Evolutionary conservation across 73 alveolate genomes (phyloP), one percentile per base, ranked within the genome.

Genomic region (Paramecium sexaurelia): DNA sequence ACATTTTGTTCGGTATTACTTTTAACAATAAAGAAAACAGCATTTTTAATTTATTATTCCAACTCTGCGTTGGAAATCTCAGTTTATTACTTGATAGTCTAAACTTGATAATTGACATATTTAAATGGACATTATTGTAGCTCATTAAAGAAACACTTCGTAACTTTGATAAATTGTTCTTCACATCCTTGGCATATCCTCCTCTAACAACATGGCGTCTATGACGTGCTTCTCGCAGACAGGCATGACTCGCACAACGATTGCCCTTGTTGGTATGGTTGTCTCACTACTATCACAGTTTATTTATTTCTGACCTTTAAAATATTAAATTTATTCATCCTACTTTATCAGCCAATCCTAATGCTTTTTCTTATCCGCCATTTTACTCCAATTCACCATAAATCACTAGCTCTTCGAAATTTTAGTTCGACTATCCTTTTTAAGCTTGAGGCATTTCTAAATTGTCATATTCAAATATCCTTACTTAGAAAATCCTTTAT

Each of bases 11-110:
- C 90, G 75, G 43, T 78, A 32, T 78, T 78, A 33, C 90, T 78
- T 33, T 78, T 78, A 37, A 78, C 90, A 43, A 78, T 78, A 39
- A 39, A 78, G 51, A 78, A 78, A 26, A 78, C 90, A 39, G 90
- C 90, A 78, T 43, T 78, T 33, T 78, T 78, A 40, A 78, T 78
- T 24, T 32, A 27, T 41, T 19, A 19, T 40, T 78, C 90, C 35
- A 78, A 45, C 36, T 78, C 90, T 24, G 68, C 8, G 41, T 39
- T 39, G 19, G 75, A 26, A 0, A 78, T 78, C 73, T 78, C 90
- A 78, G 43, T 78, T 43, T 73, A 73, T 36, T 36, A 22, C 57
- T 73, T 73, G 57, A 78, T 39, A 78, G 90, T 32, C 90, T 78
- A 43, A 17, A 29, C 43, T 40, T 37, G 32, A 45, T 78, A 78